Evolutionary conservation across 1,139 yeast species (phyloP).

Genomic region (Candida tropicalis): DNA sequence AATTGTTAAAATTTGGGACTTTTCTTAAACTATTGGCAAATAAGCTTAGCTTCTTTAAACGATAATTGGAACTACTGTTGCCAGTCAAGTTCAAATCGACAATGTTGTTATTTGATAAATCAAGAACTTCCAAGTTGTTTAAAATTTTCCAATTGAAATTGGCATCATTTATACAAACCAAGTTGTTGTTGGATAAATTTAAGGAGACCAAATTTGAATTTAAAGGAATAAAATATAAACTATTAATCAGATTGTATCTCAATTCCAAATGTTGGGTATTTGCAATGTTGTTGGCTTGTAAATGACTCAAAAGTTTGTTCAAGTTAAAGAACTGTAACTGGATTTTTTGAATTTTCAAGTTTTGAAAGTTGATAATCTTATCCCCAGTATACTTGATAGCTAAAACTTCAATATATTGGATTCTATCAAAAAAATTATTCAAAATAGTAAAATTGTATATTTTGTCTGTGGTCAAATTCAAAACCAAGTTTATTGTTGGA

Average conservation of each 20-base stretch:
- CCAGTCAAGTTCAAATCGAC: slow-evolving; percentile 12
- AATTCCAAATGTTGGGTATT: slow-evolving; percentile 20
- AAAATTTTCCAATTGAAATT: slow-evolving; percentile 18
- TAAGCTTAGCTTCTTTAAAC: slow-evolving; percentile 17
- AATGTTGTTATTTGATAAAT: slow-evolving; percentile 27
- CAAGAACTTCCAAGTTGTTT: slow-evolving; percentile 17
- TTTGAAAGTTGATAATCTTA: slow-evolving; percentile 1
- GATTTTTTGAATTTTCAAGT: slow-evolving; percentile 9
- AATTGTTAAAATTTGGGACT: slow-evolving; percentile 6
- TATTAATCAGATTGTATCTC: slow-evolving; percentile 25
- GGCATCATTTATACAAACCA: slow-evolving; percentile 15
- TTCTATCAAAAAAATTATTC: slow-evolving; percentile 1
- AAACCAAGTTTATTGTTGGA: background rate
- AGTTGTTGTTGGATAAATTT: slow-evolving; percentile 29
- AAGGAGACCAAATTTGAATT: slow-evolving; percentile 22
- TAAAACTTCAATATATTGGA: slow-evolving; percentile 3
- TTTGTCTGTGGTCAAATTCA: slow-evolving; percentile 3
- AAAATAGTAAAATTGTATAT: slow-evolving; percentile 1
- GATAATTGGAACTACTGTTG: slow-evolving; percentile 2
- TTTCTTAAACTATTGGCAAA: slow-evolving; percentile 24
- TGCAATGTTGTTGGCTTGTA: slow-evolving; percentile 7
- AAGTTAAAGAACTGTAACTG: slow-evolving; percentile 10
- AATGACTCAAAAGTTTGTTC: slow-evolving; percentile 15
- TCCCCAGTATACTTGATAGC: slow-evolving; percentile 9
- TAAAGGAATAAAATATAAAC: slow-evolving; percentile 17